Evolutionary conservation across 2,329 filamentous ascomycete species (phyloP).

Genomic region (Scytalidium sp.): DNA sequence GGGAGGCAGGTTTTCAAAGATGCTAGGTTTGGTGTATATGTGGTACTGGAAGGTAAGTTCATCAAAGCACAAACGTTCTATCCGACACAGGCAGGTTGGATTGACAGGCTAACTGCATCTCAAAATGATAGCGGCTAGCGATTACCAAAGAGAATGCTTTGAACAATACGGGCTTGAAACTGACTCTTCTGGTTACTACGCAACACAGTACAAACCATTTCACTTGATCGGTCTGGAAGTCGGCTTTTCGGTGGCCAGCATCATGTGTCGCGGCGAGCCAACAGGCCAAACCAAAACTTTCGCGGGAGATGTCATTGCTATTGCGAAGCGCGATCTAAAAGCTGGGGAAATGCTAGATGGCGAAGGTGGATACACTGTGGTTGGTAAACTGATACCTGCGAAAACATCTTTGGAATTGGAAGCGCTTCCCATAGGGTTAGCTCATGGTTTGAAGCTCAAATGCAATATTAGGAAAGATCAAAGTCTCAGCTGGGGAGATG

Average conservation of each 20-base stretch:
- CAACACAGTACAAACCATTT: constrained; percentile 44
- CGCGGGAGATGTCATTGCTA: constrained; percentile 42
- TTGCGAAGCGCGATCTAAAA: constrained; percentile 41
- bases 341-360: constrained; percentile 42
- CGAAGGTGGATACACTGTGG: constrained; percentile 43
- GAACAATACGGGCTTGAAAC: constrained; percentile 42
- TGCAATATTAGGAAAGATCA: constrained; percentile 37
- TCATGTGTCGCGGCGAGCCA: constrained; percentile 43
- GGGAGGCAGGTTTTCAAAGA: constrained; percentile 38
- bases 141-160: constrained; percentile 41
- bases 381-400: constrained; percentile 40
- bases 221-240: constrained; percentile 45
- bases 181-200: constrained; percentile 37
- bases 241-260: constrained; percentile 39
- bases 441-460: constrained; percentile 39
- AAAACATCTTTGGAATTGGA: constrained; percentile 36
- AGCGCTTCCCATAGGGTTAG: constrained; percentile 40
- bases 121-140: constrained; percentile 26
- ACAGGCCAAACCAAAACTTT: constrained; percentile 42
- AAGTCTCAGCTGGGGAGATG: constrained; percentile 39
- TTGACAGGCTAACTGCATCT: neutral
- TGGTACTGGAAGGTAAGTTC: constrained; percentile 35
- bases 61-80: neutral
- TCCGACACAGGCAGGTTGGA: too few species aligned
- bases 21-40: constrained; percentile 40